phyloP scores from a whole-genome alignment of 768 basidiomycete genomes.

The Gymnopilus dilepis region DNA sequence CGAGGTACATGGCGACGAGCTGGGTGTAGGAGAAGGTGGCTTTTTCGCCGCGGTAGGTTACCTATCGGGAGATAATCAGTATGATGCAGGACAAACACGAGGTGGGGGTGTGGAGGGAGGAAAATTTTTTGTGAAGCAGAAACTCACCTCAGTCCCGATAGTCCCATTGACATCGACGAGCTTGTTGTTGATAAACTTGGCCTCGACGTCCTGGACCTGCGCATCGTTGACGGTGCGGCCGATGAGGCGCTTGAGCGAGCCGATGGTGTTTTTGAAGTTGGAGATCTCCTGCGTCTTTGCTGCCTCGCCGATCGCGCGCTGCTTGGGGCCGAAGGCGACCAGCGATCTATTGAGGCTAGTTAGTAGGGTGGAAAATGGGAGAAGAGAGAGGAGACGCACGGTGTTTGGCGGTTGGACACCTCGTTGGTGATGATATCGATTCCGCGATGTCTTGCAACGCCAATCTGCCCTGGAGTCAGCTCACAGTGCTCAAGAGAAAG shows the following conservation, averaged over 20 bases:
- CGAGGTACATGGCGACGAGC: slow-evolving; percentile 89
- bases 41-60: slow-evolving; percentile 86
- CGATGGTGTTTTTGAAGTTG: slow-evolving; percentile 97
- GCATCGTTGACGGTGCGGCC: slow-evolving; percentile 82
- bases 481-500: slow-evolving; percentile 9
- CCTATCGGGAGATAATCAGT: slow-evolving; percentile 50
- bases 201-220: slow-evolving; percentile 84
- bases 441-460: slow-evolving; percentile 93
- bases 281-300: slow-evolving; percentile 98
- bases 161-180: slow-evolving; percentile 85
- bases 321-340: slow-evolving; percentile 91
- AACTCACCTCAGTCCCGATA: slow-evolving; percentile 83
- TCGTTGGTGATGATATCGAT: slow-evolving; percentile 99
- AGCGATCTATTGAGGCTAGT: slow-evolving; percentile 66
- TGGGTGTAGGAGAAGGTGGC: slow-evolving; percentile 86
- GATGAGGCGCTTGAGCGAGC: slow-evolving; percentile 88
- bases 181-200: slow-evolving; percentile 88
- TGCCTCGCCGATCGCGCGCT: slow-evolving; percentile 90
- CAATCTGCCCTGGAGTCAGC: slow-evolving; percentile 73
- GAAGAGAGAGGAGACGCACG: slow-evolving; percentile 58
- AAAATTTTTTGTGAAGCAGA: slow-evolving; percentile 4
- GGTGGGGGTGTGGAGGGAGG: slow-evolving; percentile 1
- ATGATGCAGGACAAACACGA: slow-evolving; percentile 8
- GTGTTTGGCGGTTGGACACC: slow-evolving; percentile 95
- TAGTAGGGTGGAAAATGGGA: slow-evolving; percentile 30